Conservation (phyloP, 257 asterid species). For the Mentha longifolia region DNA sequence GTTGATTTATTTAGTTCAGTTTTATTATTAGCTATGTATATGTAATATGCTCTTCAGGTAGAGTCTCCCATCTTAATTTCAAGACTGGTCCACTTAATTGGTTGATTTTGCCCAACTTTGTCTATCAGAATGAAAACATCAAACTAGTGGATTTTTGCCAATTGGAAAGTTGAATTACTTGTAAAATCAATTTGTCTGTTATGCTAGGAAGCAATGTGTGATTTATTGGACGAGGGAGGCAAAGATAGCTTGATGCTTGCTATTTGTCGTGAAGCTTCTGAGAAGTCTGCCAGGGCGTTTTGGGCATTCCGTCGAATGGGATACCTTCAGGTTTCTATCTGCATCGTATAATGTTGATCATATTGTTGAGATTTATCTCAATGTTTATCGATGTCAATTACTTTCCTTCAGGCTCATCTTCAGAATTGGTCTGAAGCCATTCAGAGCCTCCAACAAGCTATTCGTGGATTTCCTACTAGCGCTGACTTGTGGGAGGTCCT, state of each 20-base stretch:
- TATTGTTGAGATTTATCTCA: slow-evolving; percentile 1
- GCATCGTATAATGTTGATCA: neutral
- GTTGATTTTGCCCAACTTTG: slow-evolving; percentile 12
- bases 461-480: slow-evolving; percentile 86
- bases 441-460: slow-evolving; percentile 89
- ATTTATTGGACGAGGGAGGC: slow-evolving; percentile 69
- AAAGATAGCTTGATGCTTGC: slow-evolving; percentile 80
- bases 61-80: slow-evolving; percentile 18
- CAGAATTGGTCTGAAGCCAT: slow-evolving; percentile 93
- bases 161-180: slow-evolving; percentile 19
- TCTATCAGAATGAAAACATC: neutral
- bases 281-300: slow-evolving; percentile 87
- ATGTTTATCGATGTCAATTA: slow-evolving; percentile 18
- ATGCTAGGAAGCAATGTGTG: slow-evolving; percentile 80
- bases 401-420: slow-evolving; percentile 65
- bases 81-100: neutral
- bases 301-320: slow-evolving; percentile 96
- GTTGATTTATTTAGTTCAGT: neutral
- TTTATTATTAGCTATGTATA: neutral
- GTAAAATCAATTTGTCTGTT: slow-evolving; percentile 5
- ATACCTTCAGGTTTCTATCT: slow-evolving; percentile 70
- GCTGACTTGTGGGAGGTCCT: slow-evolving; percentile 97
- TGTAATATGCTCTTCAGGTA: slow-evolving; percentile 1
- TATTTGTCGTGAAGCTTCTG: slow-evolving; percentile 80
- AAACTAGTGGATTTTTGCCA: slow-evolving; percentile 2